Conservation (phyloP, 2,329 filamentous ascomycete species). For the Allantophomopsis cytisporea region DNA sequence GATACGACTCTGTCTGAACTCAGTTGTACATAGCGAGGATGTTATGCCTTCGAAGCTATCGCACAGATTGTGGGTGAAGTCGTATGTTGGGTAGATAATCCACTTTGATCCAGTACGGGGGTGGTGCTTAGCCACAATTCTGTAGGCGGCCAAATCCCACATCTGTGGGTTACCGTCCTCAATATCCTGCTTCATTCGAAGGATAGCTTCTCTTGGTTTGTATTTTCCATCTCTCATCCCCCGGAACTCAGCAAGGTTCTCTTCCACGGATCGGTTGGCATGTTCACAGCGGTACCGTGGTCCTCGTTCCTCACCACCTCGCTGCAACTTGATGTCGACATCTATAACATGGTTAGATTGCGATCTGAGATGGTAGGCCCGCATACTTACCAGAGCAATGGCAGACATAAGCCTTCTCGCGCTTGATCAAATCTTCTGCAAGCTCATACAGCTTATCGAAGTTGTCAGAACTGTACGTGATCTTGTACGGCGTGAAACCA, state of each 20-base stretch:
- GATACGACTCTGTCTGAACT: conserved; percentile 73
- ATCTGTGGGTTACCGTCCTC: conserved; percentile 79
- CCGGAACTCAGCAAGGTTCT: conserved; percentile 71
- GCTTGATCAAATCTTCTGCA: conserved; percentile 68
- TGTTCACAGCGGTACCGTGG: conserved; percentile 72
- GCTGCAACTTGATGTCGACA: conserved; percentile 72
- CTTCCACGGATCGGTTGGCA: conserved; percentile 58
- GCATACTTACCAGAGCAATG: conserved; percentile 49
- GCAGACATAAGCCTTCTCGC: conserved; percentile 70
- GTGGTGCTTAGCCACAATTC: conserved; percentile 65
- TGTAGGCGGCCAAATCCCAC: conserved; percentile 92
- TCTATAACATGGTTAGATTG: conserved; percentile 29
- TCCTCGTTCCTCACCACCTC: conserved; percentile 45
- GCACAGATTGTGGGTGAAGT: conserved; percentile 81
- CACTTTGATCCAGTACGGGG: conserved; percentile 71
- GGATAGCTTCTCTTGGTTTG: conserved; percentile 65
- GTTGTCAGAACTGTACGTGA: conserved; percentile 85
- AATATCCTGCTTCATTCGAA: conserved; percentile 90
- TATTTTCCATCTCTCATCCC: conserved; percentile 90
- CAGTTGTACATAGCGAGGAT: conserved; percentile 84
- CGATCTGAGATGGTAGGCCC: not conserved
- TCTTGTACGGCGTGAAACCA: conserved; percentile 62
- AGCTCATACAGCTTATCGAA: conserved; percentile 76
- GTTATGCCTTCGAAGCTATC: conserved; percentile 90
- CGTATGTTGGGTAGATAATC: conserved; percentile 92